Percentiles rank a stretch among this genome's conserved stretches.
Evolutionary conservation across 1,139 yeast genomes (phyloP).

Genomic region (Tardiomyces depauwii): DNA sequence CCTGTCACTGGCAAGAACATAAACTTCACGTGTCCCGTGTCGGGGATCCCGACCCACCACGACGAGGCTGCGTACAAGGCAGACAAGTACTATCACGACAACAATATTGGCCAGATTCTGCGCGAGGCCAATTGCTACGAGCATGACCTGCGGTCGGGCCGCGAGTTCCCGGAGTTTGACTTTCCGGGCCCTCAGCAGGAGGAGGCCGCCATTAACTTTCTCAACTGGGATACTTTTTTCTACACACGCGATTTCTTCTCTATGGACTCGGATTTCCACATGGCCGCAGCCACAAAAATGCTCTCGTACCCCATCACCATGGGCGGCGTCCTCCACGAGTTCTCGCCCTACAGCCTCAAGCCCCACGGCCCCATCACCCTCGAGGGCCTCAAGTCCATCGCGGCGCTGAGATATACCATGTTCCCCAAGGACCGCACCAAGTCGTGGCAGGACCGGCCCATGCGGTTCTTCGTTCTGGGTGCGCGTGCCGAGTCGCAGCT

Average conservation of each 20-base stretch:
- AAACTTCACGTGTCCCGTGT: conserved; percentile 77
- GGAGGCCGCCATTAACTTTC: conserved; percentile 68
- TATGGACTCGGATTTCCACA: conserved; percentile 93
- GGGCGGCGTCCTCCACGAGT: conserved; percentile 71
- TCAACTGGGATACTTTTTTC: conserved; percentile 86
- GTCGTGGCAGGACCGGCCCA: conserved; percentile 68
- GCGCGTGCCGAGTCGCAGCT: conserved; percentile 89
- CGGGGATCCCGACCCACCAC: conserved; percentile 96
- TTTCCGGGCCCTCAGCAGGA: conserved; percentile 75
- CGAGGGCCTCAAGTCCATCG: conserved; percentile 86
- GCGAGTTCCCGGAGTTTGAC: conserved; percentile 89
- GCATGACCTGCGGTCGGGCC: conserved; percentile 87
- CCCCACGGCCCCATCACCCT: conserved; percentile 84
- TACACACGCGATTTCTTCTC: conserved; percentile 90
- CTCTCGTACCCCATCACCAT: conserved; percentile 88
- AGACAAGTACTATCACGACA: conserved; percentile 61
- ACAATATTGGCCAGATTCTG: conserved; percentile 58
- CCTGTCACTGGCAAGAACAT: conserved; percentile 81
- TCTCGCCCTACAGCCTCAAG: conserved; percentile 67
- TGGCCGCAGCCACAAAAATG: conserved; percentile 92
- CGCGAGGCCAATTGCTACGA: conserved; percentile 85
- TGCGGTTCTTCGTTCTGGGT: conserved; percentile 81
- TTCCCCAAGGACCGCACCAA: conserved; percentile 54
- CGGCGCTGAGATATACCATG: conserved; percentile 82
- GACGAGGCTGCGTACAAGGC: conserved; percentile 79